These are phyloP conservation scores for Erigeron canadensis DNA, from an alignment of 129 eudicot genomes.

Conservation along the genomic window DNA sequence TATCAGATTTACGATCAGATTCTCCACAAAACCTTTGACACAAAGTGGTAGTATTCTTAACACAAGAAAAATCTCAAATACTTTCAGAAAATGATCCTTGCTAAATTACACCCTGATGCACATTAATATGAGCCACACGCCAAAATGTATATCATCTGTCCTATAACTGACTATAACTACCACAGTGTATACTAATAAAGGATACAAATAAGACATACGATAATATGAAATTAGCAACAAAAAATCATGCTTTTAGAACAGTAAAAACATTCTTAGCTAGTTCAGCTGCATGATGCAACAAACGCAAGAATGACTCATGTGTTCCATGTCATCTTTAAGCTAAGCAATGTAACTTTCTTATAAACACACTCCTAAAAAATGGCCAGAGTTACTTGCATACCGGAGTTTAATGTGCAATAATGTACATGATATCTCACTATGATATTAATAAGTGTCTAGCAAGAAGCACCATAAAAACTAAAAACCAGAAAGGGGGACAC, in stretches of 20 bases:
- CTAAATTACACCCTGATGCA: not conserved
- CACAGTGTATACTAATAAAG: not conserved
- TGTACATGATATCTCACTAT: not conserved
- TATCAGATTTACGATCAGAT: no score
- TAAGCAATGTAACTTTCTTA: slow-evolving; percentile 9
- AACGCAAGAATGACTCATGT: not conserved
- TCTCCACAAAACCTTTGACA: no score
- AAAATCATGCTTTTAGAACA: not conserved
- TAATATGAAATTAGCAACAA: not conserved
- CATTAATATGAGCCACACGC: not conserved
- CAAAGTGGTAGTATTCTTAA: no score
- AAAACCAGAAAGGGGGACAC: slow-evolving; percentile 1
- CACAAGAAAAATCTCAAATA: no score
- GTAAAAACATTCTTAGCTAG: slow-evolving; percentile 8
- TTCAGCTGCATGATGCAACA: not conserved
- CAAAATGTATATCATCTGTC: not conserved
- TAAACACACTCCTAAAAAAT: not conserved
- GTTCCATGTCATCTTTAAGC: not conserved
- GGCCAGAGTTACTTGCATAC: slow-evolving; percentile 8
- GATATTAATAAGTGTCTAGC: not conserved
- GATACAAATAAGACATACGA: not conserved
- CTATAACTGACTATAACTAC: not conserved
- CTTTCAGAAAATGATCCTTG: not conserved
- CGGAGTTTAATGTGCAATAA: no score
- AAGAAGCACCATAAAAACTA: slow-evolving; percentile 13